These are phyloP conservation scores for Venturia nashicola DNA, from an alignment of 2,329 filamentous ascomycete species.

Conservation along the genomic window DNA sequence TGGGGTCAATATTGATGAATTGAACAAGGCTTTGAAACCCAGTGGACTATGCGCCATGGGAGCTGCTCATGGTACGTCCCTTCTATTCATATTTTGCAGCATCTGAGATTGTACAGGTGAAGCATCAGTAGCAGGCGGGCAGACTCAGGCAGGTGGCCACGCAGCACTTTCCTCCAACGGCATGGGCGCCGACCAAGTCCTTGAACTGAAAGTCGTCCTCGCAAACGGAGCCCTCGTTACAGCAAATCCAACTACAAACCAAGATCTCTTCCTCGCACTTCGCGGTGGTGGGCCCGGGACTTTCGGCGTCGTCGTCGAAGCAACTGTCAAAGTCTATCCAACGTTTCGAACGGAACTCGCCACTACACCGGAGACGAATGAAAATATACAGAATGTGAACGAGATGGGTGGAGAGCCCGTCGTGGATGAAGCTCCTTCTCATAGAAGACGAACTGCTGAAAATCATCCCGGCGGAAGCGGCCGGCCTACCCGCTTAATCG, in stretches of 20 bases:
- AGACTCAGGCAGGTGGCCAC: conserved; percentile 5
- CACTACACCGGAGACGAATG: no score
- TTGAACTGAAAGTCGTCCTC: conserved; percentile 33
- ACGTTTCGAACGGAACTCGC: no score
- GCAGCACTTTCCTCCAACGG: neutral
- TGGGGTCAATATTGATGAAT: conserved; percentile 4
- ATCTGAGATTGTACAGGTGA: neutral
- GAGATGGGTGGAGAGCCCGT: no score
- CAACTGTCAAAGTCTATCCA: conserved; percentile 10
- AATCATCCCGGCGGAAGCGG: no score
- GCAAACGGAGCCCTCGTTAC: neutral
- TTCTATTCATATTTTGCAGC: neutral
- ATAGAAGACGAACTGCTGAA: no score
- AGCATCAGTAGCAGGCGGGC: conserved; percentile 20
- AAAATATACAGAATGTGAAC: no score
- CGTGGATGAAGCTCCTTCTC: no score
- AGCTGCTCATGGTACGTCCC: conserved; percentile 5
- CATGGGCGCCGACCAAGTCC: conserved; percentile 17
- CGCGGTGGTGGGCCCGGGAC: conserved; percentile 5
- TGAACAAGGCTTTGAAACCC: conserved; percentile 7
- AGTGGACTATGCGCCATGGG: conserved; percentile 2
- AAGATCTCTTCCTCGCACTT: conserved; percentile 13
- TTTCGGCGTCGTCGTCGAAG: conserved; percentile 5
- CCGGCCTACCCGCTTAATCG: no score
- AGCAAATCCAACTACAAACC: conserved; percentile 18